A percentile compares a stretch with the other conserved stretches of the same genome.
Conservation (phyloP, 1,139 yeast species). For the Hyphopichia fennica region DNA sequence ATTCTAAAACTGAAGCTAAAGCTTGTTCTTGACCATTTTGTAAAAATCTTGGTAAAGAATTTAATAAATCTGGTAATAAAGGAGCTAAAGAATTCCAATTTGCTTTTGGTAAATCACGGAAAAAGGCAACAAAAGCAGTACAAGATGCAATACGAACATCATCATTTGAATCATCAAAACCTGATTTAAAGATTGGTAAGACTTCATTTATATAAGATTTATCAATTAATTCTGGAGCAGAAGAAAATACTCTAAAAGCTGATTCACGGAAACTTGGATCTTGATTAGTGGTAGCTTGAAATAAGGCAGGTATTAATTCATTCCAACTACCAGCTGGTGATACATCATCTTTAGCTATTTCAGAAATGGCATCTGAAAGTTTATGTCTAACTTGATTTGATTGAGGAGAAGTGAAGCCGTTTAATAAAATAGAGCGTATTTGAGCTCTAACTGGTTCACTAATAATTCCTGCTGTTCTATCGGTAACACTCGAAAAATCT, state of each 20-base stretch:
- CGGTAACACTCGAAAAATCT: conserved; percentile 59
- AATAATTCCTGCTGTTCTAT: conserved; percentile 75
- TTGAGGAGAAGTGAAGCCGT: conserved; percentile 68
- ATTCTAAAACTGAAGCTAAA: conserved; percentile 82
- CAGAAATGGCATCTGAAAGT: conserved; percentile 91
- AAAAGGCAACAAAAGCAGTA: conserved; percentile 88
- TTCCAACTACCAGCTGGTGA: conserved; percentile 64
- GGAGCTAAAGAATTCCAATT: conserved; percentile 78
- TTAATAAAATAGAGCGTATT: conserved; percentile 64
- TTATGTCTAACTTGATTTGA: conserved; percentile 82
- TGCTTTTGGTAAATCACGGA: conserved; percentile 74
- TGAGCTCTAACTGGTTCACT: conserved; percentile 59
- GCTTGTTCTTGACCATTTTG: conserved; percentile 78
- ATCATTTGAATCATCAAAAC: conserved; percentile 77
- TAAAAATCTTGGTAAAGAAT: conserved; percentile 82
- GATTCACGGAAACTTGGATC: conserved; percentile 84
- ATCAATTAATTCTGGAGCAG: conserved; percentile 79
- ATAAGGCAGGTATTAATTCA: conserved; percentile 71
- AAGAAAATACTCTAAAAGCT: conserved; percentile 82
- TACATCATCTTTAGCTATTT: conserved; percentile 71
- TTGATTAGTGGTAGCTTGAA: conserved; percentile 61
- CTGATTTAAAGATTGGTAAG: conserved; percentile 70
- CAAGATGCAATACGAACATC: conserved; percentile 90
- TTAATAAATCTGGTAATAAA: conserved; percentile 77
- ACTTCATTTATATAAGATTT: conserved; percentile 54